phyloP scores from a whole-genome alignment of 2,329 filamentous ascomycete species.

The Diaporthe amygdali region DNA sequence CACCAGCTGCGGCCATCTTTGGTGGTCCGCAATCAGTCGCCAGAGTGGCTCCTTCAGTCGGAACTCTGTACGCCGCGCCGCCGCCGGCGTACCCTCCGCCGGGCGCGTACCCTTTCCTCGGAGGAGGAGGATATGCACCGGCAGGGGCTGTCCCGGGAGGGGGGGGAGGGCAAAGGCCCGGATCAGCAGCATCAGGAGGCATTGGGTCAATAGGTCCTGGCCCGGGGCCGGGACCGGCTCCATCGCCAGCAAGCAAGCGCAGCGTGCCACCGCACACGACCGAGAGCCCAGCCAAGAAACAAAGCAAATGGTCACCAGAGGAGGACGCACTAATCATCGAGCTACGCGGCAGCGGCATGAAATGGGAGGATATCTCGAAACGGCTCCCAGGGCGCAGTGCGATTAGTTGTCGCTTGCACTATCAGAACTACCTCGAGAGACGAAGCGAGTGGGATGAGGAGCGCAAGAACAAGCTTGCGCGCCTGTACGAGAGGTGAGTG shows the following conservation, averaged over 20 bases:
- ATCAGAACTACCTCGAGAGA: conserved; percentile 96
- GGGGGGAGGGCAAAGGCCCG: conserved; percentile 30
- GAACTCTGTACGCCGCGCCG: conserved; percentile 25
- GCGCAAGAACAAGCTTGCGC: conserved; percentile 93
- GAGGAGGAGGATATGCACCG: conserved; percentile 23
- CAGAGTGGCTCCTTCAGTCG: conserved; percentile 19
- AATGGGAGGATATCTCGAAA: conserved; percentile 98
- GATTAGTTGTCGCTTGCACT: conserved; percentile 92
- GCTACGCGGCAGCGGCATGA: conserved; percentile 88
- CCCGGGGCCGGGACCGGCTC: conserved; percentile 8
- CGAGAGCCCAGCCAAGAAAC: conserved; percentile 84
- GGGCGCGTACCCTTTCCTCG: conserved; percentile 21
- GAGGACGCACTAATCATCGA: conserved; percentile 95
- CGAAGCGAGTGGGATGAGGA: conserved; percentile 97
- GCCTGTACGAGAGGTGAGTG: conserved; percentile 90
- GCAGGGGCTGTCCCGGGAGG: conserved; percentile 19
- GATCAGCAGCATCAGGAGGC: conserved; percentile 28
- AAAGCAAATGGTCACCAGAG: conserved; percentile 95
- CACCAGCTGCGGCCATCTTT: conserved; percentile 23
- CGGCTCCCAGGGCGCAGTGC: conserved; percentile 87
- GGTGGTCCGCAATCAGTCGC: conserved; percentile 21
- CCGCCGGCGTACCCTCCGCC: conserved; percentile 21
- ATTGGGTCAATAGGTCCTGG: conserved; percentile 6
- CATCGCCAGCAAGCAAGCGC: conserved; percentile 45
- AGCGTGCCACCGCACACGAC: conserved; percentile 59